Conservation (phyloP, 192 early-diverging fungal genomes). For the Allomyces javanicus region DNA sequence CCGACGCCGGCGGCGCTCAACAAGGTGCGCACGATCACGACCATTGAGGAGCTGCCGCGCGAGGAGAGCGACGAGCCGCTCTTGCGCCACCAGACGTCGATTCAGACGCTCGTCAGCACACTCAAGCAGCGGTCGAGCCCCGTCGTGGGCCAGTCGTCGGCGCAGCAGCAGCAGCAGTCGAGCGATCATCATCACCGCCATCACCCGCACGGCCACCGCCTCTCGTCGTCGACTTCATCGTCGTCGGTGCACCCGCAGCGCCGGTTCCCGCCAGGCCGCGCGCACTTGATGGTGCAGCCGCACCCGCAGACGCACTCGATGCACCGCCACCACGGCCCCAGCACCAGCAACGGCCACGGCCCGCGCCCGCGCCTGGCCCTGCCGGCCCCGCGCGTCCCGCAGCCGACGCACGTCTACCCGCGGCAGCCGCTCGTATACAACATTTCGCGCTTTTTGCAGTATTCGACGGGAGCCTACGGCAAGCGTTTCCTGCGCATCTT, state of each 20-base stretch:
- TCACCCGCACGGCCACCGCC: no score
- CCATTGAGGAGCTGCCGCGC: not conserved
- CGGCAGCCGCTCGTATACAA: slow-evolving; percentile 37
- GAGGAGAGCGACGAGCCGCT: not conserved
- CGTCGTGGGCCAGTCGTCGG: no score
- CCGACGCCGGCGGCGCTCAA: not conserved
- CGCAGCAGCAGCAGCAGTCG: no score
- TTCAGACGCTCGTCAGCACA: not conserved
- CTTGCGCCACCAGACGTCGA: not conserved
- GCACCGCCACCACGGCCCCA: not conserved
- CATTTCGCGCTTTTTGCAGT: slow-evolving; percentile 44
- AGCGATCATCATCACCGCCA: no score
- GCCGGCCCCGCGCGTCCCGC: not conserved
- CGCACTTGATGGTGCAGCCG: not conserved
- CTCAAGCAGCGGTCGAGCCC: no score
- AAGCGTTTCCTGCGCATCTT: slow-evolving; percentile 52
- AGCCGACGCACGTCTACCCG: slow-evolving; percentile 14
- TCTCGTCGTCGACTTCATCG: not conserved
- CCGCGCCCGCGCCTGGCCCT: not conserved
- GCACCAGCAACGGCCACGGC: not conserved
- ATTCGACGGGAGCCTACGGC: slow-evolving; percentile 50
- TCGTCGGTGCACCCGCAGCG: not conserved
- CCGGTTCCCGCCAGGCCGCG: not conserved
- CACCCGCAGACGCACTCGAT: not conserved
- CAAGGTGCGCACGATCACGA: not conserved